These are phyloP conservation scores for Litsea cubeba DNA, from an alignment of 164 flowering plant species.

Conservation along the genomic window DNA sequence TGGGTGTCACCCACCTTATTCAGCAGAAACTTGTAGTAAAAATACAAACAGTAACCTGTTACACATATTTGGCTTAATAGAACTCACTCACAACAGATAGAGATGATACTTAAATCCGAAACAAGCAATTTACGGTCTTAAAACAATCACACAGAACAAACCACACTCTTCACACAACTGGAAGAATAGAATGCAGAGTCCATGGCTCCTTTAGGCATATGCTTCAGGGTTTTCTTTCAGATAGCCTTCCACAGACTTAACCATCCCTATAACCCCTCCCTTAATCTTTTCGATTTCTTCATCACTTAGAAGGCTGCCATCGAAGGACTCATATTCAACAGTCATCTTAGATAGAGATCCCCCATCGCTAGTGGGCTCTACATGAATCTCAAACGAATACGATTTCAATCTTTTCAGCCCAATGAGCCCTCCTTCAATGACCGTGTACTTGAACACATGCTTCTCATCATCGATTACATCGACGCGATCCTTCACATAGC, in stretches of 20 bases:
- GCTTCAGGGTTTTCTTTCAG: background rate
- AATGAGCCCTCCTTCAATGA: constrained; percentile 4
- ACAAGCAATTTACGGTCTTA: too few species aligned
- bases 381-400: background rate
- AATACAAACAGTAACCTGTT: too few species aligned
- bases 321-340: background rate
- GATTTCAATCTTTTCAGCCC: constrained; percentile 2
- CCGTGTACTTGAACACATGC: background rate
- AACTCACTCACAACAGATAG: too few species aligned
- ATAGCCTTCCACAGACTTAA: background rate
- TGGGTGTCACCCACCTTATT: too few species aligned
- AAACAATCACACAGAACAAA: too few species aligned
- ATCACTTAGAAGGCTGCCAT: background rate
- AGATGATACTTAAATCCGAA: too few species aligned
- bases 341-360: background rate
- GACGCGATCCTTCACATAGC: background rate
- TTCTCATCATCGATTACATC: constrained; percentile 3
- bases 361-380: background rate
- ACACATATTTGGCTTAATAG: too few species aligned
- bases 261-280: background rate
- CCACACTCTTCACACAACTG: too few species aligned
- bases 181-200: background rate
- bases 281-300: background rate
- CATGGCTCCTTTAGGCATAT: background rate
- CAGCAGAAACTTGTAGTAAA: too few species aligned